Evolutionary conservation across 148 eudicot species (phyloP), one percentile per base, ranked within the genome.

Genomic region (Polygonum maritimum): DNA sequence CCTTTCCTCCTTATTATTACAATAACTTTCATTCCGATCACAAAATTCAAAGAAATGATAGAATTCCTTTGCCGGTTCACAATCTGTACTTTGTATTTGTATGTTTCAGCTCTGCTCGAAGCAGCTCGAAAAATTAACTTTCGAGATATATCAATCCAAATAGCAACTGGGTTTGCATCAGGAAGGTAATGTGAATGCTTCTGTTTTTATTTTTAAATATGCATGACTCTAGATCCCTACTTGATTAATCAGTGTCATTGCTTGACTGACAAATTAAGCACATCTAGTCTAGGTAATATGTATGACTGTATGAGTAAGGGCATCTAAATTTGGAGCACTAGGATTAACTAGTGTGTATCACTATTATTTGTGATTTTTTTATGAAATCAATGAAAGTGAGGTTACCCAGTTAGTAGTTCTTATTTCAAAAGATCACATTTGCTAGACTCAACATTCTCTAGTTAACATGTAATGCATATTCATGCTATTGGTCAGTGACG

Each of bases 91-190:
- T 72, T 72, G 10, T 7, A 72, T n/a, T 19, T 7, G 2, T 21
- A 21, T 72, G 35, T 85, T 84, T 76, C 87, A 95, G 98, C 98
- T 78, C 81, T 95, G 78, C 94, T 95, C 76, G 98, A 95, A 87
- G 90, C 88, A 80, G 87, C 96, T 62, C 86, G 85, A 84, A 90
- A 84, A 83, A 87, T 87, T 7, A 95, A 95, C 86, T 92, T 92
- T 84, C 87, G 82, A 78, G 90, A 86, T 63, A 76, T 87, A 76
- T 83, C 85, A 69, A 81, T 86, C 77, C 86, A 82, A 85, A 88
- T 95, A 78, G 92, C 96, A 78, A 80, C 88, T 83, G 98, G 98
- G 67, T 95, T 95, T 84, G 90, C 89, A 54, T 87, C 96, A 33
- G 98, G 87, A 87, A 95, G 97, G 98, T 72, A 72, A 19, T 19